Evolutionary conservation across 2,329 filamentous ascomycete species (phyloP).

Genomic region (Colletotrichum trifolii): DNA sequence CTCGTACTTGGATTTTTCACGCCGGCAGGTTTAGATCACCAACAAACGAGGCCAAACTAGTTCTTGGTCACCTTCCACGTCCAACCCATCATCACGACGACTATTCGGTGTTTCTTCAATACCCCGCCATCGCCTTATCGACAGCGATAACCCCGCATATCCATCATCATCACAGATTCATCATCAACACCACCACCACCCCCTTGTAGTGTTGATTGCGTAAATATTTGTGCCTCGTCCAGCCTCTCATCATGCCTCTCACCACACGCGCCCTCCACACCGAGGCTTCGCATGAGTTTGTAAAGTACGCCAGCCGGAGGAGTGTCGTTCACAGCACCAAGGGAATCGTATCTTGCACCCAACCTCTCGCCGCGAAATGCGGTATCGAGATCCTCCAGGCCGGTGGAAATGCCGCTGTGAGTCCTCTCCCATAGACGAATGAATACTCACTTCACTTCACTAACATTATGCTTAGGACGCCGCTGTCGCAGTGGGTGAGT

Average conservation of each 20-base stretch:
- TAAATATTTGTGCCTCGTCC: background rate
- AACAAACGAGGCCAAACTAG: too few relatives aligned
- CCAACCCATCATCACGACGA: background rate
- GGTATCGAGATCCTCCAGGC: constrained; percentile 86
- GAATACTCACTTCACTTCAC: constrained; percentile 22
- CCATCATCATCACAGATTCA: constrained; percentile 53
- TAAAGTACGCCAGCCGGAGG: constrained; percentile 79
- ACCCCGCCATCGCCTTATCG: constrained; percentile 10
- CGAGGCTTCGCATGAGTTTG: constrained; percentile 61
- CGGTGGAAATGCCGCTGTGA: constrained; percentile 92
- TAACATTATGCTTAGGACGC: constrained; percentile 73
- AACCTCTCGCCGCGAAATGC: constrained; percentile 89
- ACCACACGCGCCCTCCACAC: constrained; percentile 59
- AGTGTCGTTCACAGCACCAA: constrained; percentile 95
- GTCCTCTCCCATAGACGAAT: constrained; percentile 46
- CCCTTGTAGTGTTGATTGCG: too few relatives aligned
- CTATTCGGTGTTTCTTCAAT: background rate
- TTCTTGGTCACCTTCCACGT: background rate
- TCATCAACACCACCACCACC: constrained; percentile 58
- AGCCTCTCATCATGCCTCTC: constrained; percentile 55
- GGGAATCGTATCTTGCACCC: constrained; percentile 89
- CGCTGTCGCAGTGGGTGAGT: constrained; percentile 87
- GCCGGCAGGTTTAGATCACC: too few relatives aligned
- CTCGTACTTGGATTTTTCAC: too few relatives aligned
- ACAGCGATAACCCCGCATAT: constrained; percentile 28